Evolutionary conservation across 345 rosid genomes (phyloP).

Genomic region (Eucalyptus leucophloia): DNA sequence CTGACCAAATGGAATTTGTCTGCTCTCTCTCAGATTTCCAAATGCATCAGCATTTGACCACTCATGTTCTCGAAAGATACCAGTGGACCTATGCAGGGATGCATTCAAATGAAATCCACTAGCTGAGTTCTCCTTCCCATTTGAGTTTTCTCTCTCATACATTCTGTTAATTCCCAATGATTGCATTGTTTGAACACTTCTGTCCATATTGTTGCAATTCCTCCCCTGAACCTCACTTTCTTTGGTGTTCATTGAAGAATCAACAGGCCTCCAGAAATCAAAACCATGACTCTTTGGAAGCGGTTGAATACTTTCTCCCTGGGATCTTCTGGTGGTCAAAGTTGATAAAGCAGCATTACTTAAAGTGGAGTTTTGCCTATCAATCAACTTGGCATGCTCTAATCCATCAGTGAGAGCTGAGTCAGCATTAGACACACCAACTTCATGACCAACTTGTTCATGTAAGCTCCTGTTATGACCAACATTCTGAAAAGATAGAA

Average conservation of each 20-base stretch:
- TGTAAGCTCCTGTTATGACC: background rate
- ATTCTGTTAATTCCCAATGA: background rate
- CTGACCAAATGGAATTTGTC: slow-evolving; percentile 34
- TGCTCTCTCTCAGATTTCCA: slow-evolving; percentile 18
- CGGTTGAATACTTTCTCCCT: background rate
- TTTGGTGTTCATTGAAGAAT: background rate
- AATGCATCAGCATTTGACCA: slow-evolving; percentile 34
- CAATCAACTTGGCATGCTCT: background rate
- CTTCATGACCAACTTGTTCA: slow-evolving; percentile 6
- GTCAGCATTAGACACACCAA: slow-evolving; percentile 23
- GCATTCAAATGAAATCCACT: slow-evolving; percentile 16
- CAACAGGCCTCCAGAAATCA: background rate
- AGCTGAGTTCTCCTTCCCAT: background rate
- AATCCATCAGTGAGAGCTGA: slow-evolving; percentile 11
- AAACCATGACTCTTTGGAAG: background rate
- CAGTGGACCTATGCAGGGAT: slow-evolving; percentile 11
- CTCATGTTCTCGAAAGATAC: slow-evolving; percentile 21
- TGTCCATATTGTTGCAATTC: background rate
- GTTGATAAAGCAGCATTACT: background rate
- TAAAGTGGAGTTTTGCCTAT: background rate
- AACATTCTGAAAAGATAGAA: slow-evolving; percentile 5
- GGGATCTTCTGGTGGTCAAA: background rate
- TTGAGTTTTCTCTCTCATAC: background rate
- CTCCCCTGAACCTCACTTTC: background rate
- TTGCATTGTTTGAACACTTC: background rate